phyloP scores from a whole-genome alignment of 495 filamentous ascomycete species.

The Trichoderma reesei region DNA sequence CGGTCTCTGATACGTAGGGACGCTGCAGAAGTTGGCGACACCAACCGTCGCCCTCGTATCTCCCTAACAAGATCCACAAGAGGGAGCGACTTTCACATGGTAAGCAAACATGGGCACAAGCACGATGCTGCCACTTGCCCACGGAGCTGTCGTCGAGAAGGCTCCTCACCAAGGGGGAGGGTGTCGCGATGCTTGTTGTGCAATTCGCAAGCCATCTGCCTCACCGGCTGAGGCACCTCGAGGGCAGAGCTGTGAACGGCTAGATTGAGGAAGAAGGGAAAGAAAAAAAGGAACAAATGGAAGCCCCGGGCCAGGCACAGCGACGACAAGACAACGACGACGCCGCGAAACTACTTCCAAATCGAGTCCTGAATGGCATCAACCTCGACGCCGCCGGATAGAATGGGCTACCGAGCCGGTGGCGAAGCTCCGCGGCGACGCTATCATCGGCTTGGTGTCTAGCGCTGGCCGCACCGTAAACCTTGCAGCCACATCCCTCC shows the following conservation, averaged over 20 bases:
- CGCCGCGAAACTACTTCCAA: not conserved
- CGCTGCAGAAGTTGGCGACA: not conserved
- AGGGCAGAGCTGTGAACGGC: not conserved
- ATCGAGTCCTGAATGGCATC: not conserved
- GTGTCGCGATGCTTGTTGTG: not conserved
- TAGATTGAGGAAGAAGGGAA: not conserved
- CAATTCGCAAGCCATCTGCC: not conserved
- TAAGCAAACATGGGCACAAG: not conserved
- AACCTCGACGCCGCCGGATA: not conserved
- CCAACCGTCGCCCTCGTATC: not conserved
- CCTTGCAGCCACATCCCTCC: slow-evolving; percentile 8
- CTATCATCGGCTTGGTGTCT: not conserved
- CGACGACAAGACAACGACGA: not conserved
- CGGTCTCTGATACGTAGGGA: slow-evolving; percentile 1
- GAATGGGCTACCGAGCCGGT: slow-evolving; percentile 7
- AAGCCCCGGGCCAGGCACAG: not conserved
- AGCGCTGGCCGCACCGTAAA: not conserved
- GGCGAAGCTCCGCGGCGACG: slow-evolving; percentile 7
- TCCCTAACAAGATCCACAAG: not conserved
- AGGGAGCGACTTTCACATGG: not conserved
- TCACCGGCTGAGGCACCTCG: not conserved
- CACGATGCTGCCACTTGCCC: not conserved
- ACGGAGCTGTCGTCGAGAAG: not conserved
- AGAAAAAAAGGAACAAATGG: not conserved
- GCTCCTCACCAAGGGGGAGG: not conserved